Evolutionary conservation across 75 land plant genomes (phyloP).

Genomic region (Cunninghamia lanceolata): DNA sequence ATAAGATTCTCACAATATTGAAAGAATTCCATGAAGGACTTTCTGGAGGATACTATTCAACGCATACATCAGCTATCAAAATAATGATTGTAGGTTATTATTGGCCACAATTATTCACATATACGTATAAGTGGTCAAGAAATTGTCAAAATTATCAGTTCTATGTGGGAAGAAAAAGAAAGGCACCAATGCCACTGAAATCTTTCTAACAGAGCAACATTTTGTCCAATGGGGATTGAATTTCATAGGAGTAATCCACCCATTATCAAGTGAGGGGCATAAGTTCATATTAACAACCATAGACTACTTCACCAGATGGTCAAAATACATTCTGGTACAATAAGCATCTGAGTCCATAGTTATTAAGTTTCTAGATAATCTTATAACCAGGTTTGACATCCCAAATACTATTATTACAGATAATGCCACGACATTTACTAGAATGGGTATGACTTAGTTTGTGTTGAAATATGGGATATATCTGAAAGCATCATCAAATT

Average conservation of each 20-base stretch:
- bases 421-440: not conserved
- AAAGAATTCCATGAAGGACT: not conserved
- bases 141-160: not conserved
- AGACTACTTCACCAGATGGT: not conserved
- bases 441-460: too few relatives aligned
- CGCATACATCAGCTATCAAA: not conserved
- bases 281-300: not conserved
- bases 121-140: not conserved
- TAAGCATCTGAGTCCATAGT: too few relatives aligned
- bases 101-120: not conserved
- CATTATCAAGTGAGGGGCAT: not conserved
- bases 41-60: not conserved
- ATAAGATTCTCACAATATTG: not conserved
- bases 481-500: not conserved
- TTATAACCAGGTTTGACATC: not conserved
- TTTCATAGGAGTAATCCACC: not conserved
- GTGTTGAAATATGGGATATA: not conserved
- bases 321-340: too few relatives aligned
- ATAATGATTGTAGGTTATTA: not conserved
- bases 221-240: not conserved
- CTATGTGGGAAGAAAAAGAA: not conserved
- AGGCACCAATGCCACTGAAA: too few relatives aligned
- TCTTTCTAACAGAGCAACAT: too few relatives aligned
- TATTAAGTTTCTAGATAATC: not conserved
- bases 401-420: not conserved